Percentiles rank a stretch among this genome's conserved stretches.
phyloP scores from a whole-genome alignment of 2,329 filamentous ascomycete genomes.

The Drechslera avenae region DNA sequence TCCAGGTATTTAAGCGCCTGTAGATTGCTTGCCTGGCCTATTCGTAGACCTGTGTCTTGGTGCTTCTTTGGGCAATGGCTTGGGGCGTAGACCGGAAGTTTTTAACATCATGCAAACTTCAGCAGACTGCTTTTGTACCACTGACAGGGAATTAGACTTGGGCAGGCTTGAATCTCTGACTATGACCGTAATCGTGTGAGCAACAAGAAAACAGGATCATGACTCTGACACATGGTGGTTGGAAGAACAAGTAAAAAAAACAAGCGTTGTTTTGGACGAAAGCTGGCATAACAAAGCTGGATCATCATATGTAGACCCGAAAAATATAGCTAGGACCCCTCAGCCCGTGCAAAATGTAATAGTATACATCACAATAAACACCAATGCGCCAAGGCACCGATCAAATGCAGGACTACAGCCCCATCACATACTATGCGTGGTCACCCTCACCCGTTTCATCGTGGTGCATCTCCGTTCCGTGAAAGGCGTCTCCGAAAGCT shows the following conservation, averaged over 20 bases:
- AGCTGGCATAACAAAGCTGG: neutral
- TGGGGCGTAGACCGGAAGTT: too few species aligned
- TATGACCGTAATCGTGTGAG: too few species aligned
- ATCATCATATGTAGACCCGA: too few species aligned
- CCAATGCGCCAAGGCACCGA: neutral
- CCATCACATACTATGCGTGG: constrained; percentile 24
- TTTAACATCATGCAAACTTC: too few species aligned
- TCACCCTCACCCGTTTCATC: constrained; percentile 38
- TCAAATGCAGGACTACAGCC: neutral
- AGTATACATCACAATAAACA: constrained; percentile 6
- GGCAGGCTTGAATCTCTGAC: too few species aligned
- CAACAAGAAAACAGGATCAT: too few species aligned
- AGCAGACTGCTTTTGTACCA: too few species aligned
- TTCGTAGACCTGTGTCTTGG: neutral
- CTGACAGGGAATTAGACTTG: too few species aligned
- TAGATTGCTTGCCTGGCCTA: neutral
- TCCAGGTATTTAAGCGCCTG: constrained; percentile 8
- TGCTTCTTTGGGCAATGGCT: too few species aligned
- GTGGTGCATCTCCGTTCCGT: constrained; percentile 45
- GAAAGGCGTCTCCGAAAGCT: constrained; percentile 50
- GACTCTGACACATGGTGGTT: too few species aligned
- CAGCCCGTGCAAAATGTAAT: constrained; percentile 6
- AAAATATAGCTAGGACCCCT: neutral
- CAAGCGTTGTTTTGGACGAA: neutral
- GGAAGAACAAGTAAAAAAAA: too few species aligned